phyloP scores from a whole-genome alignment of 2,329 filamentous ascomycete genomes.

The Colletotrichum sp. region DNA sequence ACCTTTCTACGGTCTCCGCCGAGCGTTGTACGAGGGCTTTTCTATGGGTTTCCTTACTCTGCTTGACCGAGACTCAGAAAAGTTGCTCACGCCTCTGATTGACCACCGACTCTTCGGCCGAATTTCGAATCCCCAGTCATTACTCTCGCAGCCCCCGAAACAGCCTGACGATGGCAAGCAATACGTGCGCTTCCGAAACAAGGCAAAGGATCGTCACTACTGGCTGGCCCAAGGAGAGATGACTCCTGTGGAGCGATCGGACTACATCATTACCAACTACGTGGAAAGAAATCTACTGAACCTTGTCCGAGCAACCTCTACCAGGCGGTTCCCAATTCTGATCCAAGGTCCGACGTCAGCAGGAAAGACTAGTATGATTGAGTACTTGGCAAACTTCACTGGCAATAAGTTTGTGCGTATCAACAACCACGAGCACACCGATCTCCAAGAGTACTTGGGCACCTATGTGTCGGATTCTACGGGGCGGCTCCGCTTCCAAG shows the following conservation, averaged over 20 bases:
- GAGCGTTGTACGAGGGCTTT: conserved; percentile 93
- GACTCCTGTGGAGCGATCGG: conserved; percentile 71
- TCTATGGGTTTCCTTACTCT: conserved; percentile 97
- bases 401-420: conserved; percentile 98
- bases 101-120: conserved; percentile 79
- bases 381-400: conserved; percentile 94
- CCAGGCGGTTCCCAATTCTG: conserved; percentile 87
- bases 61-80: conserved; percentile 81
- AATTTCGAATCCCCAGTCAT: conserved; percentile 70
- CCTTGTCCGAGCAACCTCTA: conserved; percentile 90
- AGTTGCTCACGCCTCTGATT: conserved; percentile 78
- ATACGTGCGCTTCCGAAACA: conserved; percentile 81
- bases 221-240: conserved; percentile 84
- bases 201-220: conserved; percentile 73
- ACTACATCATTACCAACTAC: conserved; percentile 97
- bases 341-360: conserved; percentile 97
- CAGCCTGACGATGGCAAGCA: conserved; percentile 76
- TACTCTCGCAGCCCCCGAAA: conserved; percentile 80
- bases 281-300: conserved; percentile 95
- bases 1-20: conserved; percentile 80
- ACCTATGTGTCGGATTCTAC: conserved; percentile 88
- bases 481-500: conserved; percentile 88
- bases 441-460: conserved; percentile 95
- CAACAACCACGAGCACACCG: conserved; percentile 99
- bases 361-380: conserved; percentile 99